These are phyloP conservation scores for Ophiocordyceps camponoti-saundersi DNA, from an alignment of 2,329 filamentous ascomycete genomes.

Conservation along the genomic window DNA sequence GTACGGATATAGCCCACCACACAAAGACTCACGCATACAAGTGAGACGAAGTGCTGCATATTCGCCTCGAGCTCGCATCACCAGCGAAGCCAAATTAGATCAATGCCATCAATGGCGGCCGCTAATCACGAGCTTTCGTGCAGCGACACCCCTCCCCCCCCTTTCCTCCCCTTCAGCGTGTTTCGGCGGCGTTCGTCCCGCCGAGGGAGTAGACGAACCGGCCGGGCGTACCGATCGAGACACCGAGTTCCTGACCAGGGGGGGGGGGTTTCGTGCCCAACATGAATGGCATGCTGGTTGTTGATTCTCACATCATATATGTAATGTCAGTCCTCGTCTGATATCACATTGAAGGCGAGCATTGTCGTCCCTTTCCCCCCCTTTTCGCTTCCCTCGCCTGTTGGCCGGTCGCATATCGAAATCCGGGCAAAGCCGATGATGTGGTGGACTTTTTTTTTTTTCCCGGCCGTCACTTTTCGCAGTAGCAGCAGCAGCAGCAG, in stretches of 20 bases:
- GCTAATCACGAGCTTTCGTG: neutral
- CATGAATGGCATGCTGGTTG: neutral
- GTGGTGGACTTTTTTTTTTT: neutral
- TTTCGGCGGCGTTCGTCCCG: no score
- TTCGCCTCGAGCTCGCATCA: neutral
- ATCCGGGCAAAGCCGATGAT: no score
- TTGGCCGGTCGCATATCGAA: neutral
- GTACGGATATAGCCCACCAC: no score
- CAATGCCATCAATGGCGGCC: neutral
- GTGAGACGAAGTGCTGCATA: no score
- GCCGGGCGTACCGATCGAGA: neutral
- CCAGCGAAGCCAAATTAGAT: neutral
- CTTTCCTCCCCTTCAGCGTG: neutral
- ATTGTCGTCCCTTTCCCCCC: neutral
- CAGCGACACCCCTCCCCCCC: neutral
- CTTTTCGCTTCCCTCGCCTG: neutral
- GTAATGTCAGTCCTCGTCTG: neutral
- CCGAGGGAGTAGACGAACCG: no score
- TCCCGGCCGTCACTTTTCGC: neutral
- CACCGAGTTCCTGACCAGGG: neutral
- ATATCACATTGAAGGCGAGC: no score
- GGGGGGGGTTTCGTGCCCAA: neutral
- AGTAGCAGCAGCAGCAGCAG: no score
- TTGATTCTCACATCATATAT: constrained; percentile 3
- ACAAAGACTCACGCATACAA: no score